Base-by-base conservation (phyloP, 1,139 yeast species). In the Taphrina wiesneri region DNA sequence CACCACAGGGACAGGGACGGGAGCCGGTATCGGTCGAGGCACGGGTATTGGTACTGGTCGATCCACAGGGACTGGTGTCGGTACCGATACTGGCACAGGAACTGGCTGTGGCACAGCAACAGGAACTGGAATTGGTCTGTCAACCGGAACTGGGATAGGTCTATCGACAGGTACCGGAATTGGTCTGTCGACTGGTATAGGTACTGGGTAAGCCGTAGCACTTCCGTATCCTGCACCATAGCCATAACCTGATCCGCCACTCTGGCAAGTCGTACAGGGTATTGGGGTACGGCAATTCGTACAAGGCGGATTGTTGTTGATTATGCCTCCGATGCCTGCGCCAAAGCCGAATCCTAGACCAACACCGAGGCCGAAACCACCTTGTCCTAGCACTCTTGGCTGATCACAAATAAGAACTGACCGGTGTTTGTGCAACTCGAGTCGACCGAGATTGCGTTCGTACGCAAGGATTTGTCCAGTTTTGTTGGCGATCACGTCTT, bases 131-230 rank as follows among this genome's bases (percentile, higher is more conserved):
- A 45, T 19, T 28, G 51, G 51, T 19, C 51, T 45, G 28, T 45
- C 51, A n/a, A 45, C 51, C 21, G 51, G 51, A n/a, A 45, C n/a
- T 13, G 51, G 51, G 11, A 45, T 17, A n/a, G 54, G 54, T 28
- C 54, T 25, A 23, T 26, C 23, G 36, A 49, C 54, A 1, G 54
- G 54, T 4, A 49, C 54, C 7, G 34, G 54, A 17, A 49, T 28
- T 9, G 54, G 54, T 28, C 54, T 25, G 17, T 49, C 36, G 36
- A 49, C 36, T 17, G 54, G 54, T 15, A 49, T 36, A 9, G 54
- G 54, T 13, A 49, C 36, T 11, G 54, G 54, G 17, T 19, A 17
- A 15, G 54, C 28, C 25, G 21, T 26, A 26, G 54, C 36, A 4
- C 7, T 19, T 15, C 28, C 54, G 26, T 1, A 17, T 9, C 34